A percentile compares a stretch with the other conserved stretches of the same genome.
Evolutionary conservation across 495 filamentous ascomycete genomes (phyloP).

Genomic region (Aspergillus kassunensis): DNA sequence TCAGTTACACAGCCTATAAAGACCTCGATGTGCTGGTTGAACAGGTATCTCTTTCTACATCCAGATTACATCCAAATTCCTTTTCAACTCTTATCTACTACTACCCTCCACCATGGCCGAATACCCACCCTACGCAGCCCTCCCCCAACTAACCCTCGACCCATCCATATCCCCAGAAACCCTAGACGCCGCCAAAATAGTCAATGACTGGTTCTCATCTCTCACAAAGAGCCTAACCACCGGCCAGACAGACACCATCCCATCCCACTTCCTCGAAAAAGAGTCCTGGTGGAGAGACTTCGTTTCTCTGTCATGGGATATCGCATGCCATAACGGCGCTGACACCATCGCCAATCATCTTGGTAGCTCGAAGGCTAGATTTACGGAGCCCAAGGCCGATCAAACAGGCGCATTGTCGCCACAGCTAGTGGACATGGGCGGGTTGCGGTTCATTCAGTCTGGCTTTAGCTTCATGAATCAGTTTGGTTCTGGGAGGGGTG

Average conservation of each 20-base stretch:
- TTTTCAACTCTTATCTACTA: not conserved
- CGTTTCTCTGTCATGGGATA: not conserved
- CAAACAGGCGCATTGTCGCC: not conserved
- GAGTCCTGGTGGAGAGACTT: not conserved
- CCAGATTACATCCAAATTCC: no score
- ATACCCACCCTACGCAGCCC: not conserved
- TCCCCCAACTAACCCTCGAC: not conserved
- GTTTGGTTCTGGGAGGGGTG: not conserved
- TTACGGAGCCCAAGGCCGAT: not conserved
- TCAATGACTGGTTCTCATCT: not conserved
- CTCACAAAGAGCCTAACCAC: not conserved
- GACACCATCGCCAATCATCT: not conserved
- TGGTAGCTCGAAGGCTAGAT: not conserved
- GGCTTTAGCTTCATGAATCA: not conserved
- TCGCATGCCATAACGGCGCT: not conserved
- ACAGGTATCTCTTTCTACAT: no score
- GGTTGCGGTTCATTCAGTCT: not conserved
- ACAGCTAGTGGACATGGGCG: not conserved
- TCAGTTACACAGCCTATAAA: no score
- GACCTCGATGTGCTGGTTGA: no score
- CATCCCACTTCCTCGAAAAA: not conserved
- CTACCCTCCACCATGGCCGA: not conserved
- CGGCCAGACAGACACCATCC: not conserved
- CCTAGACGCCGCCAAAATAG: not conserved
- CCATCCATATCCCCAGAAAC: not conserved